Percentiles rank a stretch among this genome's conserved stretches.
phyloP scores from a whole-genome alignment of 2,329 filamentous ascomycete species.

The Alternaria tenuissima region DNA sequence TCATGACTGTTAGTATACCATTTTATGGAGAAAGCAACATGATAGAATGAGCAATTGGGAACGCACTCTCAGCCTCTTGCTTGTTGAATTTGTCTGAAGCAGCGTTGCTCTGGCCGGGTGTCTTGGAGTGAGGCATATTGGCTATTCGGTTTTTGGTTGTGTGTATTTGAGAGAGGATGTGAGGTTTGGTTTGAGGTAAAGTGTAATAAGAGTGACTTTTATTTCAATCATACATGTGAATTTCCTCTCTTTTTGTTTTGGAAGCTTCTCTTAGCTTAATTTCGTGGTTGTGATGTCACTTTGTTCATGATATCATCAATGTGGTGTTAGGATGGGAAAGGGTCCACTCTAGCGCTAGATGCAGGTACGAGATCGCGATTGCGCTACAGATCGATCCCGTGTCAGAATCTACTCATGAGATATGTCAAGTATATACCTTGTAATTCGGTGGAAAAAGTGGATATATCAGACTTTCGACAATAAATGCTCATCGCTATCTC shows the following conservation, averaged over 20 bases:
- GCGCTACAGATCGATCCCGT: neutral
- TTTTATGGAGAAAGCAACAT: neutral
- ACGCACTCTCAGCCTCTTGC: constrained; percentile 25
- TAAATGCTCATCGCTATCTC: neutral
- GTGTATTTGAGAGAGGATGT: neutral
- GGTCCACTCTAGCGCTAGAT: neutral
- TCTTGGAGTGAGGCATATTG: constrained; percentile 29
- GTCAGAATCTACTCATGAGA: neutral
- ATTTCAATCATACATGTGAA: neutral
- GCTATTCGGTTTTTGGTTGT: neutral
- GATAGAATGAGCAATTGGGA: neutral
- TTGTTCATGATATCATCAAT: constrained; percentile 8
- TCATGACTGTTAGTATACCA: neutral
- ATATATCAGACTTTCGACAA: neutral
- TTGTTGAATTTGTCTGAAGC: constrained; percentile 30
- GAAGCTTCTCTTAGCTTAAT: neutral
- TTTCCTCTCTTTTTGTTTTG: neutral
- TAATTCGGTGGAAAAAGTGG: neutral
- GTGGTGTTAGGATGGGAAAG: constrained; percentile 1
- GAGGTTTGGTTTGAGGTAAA: neutral
- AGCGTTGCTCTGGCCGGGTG: constrained; percentile 28
- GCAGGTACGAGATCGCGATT: constrained; percentile 5
- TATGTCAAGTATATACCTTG: neutral
- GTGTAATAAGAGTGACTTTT: neutral
- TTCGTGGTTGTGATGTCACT: constrained; percentile 1